A percentile compares a stretch with the other conserved stretches of the same genome.
Conservation (phyloP, 2,329 filamentous ascomycete species). For the Aspergillus arachidicola region DNA sequence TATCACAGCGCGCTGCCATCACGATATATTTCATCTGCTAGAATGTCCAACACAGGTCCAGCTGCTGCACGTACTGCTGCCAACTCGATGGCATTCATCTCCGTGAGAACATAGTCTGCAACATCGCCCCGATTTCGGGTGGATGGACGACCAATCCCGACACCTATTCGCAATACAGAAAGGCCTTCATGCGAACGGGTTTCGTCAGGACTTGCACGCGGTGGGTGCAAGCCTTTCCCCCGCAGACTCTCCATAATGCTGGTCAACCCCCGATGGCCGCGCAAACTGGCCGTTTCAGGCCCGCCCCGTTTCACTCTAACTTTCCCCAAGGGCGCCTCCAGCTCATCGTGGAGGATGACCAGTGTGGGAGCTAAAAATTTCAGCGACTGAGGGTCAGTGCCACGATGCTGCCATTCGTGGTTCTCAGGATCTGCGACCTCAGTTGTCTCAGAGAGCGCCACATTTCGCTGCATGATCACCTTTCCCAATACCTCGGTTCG, state of each 20-base stretch:
- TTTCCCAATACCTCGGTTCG: slow-evolving; percentile 14
- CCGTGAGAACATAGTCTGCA: slow-evolving; percentile 73
- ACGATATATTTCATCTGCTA: slow-evolving; percentile 53
- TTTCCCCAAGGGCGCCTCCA: slow-evolving; percentile 71
- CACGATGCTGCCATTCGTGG: slow-evolving; percentile 24
- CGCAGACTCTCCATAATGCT: slow-evolving; percentile 62
- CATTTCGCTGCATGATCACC: slow-evolving; percentile 8
- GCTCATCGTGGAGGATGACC: slow-evolving; percentile 84
- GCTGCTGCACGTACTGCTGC: slow-evolving; percentile 52
- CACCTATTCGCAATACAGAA: slow-evolving; percentile 64
- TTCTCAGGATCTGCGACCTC: slow-evolving; percentile 12
- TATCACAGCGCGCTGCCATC: slow-evolving; percentile 25
- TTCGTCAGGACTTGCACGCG: slow-evolving; percentile 37
- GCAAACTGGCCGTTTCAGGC: slow-evolving; percentile 55
- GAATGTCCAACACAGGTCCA: slow-evolving; percentile 53
- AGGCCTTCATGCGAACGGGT: slow-evolving; percentile 27
- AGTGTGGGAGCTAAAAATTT: slow-evolving; percentile 49
- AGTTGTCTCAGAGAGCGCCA: slow-evolving; percentile 4
- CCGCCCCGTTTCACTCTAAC: slow-evolving; percentile 67
- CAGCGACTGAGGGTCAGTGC: slow-evolving; percentile 14
- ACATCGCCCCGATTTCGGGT: slow-evolving; percentile 70
- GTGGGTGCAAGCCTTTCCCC: slow-evolving; percentile 35
- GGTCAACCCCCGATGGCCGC: slow-evolving; percentile 76
- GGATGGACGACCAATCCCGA: slow-evolving; percentile 84
- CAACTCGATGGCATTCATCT: slow-evolving; percentile 61